These are phyloP conservation scores for Solanum piurae DNA, from an alignment of 257 asterid genomes.

Conservation along the genomic window DNA sequence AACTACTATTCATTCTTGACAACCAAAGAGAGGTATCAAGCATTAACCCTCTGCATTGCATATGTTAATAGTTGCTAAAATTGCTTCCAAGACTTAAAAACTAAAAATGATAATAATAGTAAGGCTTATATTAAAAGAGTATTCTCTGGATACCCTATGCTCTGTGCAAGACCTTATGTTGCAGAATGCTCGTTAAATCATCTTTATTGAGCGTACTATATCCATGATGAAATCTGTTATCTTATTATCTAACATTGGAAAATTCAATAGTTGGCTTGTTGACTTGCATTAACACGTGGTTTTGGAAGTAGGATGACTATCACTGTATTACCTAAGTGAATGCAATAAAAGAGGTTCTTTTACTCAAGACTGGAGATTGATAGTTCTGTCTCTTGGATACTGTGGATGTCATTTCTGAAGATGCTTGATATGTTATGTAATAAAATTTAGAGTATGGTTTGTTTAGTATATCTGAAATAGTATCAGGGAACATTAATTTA, in stretches of 20 bases:
- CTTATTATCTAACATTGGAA: conserved; percentile 9
- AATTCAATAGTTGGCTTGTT: conserved; percentile 5
- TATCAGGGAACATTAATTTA: background rate
- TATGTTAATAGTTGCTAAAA: conserved; percentile 97
- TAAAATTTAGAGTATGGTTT: background rate
- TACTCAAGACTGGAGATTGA: background rate
- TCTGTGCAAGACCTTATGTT: conserved; percentile 39
- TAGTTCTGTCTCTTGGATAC: background rate
- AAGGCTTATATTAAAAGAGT: conserved; percentile 28
- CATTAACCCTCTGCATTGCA: conserved; percentile 80
- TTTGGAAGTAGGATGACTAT: background rate
- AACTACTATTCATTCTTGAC: conserved; percentile 70
- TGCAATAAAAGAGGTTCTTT: background rate
- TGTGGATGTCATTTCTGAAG: background rate
- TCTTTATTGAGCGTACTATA: conserved; percentile 26
- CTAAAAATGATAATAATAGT: conserved; percentile 49
- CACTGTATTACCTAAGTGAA: background rate
- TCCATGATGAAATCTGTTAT: conserved; percentile 3
- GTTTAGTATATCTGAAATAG: background rate
- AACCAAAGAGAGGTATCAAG: conserved; percentile 91
- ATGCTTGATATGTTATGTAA: background rate
- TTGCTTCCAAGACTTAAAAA: conserved; percentile 79
- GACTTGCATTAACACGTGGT: conserved; percentile 7
- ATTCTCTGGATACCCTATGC: conserved; percentile 50
- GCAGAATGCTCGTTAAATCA: conserved; percentile 31